A percentile compares a stretch with the other conserved stretches of the same genome.
These are phyloP conservation scores for Pseudomicrostroma phylloplanum DNA, from an alignment of 1,284 basidiomycete genomes.

Conservation along the genomic window DNA sequence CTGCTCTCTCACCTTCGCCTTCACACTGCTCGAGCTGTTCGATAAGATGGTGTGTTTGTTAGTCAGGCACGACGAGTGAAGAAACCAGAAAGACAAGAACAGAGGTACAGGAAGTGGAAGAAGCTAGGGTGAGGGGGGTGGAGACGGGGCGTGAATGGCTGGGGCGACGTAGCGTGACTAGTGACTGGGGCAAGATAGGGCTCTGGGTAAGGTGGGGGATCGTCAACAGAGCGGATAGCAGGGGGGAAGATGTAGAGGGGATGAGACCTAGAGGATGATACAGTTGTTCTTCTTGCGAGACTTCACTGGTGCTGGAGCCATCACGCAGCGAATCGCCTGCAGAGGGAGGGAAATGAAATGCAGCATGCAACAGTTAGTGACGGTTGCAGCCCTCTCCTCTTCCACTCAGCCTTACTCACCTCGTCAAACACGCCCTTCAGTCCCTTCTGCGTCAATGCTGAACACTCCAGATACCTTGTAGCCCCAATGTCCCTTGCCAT, in stretches of 20 bases:
- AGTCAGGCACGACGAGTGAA: no score
- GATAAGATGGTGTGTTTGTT: no score
- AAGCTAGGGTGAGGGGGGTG: no score
- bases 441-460: slow-evolving; percentile 90
- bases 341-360: not conserved
- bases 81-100: no score
- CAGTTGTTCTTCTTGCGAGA: slow-evolving; percentile 48
- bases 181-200: no score
- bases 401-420: slow-evolving; percentile 26
- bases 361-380: not conserved
- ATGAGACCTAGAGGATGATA: slow-evolving; percentile 29
- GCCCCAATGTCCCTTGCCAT: slow-evolving; percentile 93
- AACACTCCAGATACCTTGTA: slow-evolving; percentile 86
- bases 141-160: no score
- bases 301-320: slow-evolving; percentile 44
- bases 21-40: no score
- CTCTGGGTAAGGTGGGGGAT: no score
- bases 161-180: no score
- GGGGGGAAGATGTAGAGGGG: not conserved
- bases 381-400: not conserved
- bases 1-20: no score
- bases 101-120: no score
- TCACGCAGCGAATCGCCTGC: slow-evolving; percentile 9
- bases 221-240: no score
- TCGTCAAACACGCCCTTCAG: slow-evolving; percentile 50